Conservation (phyloP, 2,329 filamentous ascomycete species). For the Cladophialophora yegresii region DNA sequence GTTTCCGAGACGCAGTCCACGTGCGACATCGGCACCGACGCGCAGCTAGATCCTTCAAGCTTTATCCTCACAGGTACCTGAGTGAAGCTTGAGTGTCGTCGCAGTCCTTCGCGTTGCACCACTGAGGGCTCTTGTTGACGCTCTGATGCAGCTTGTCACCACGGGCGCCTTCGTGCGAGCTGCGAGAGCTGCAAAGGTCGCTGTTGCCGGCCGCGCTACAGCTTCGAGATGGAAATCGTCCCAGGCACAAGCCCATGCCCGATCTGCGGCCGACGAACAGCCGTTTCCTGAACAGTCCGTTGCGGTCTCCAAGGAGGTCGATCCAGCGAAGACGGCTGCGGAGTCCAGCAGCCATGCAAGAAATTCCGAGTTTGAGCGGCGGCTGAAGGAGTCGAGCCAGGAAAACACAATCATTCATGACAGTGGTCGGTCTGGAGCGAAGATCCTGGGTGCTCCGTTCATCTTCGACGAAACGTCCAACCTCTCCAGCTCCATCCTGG, state of each 20-base stretch:
- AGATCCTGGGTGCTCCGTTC: constrained; percentile 31
- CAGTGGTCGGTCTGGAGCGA: constrained; percentile 24
- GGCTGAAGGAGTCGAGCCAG: constrained; percentile 20
- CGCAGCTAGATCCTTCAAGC: background rate
- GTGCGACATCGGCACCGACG: background rate
- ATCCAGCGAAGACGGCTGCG: constrained; percentile 30
- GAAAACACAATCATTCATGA: constrained; percentile 28
- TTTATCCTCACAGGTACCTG: background rate
- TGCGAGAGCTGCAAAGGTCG: constrained; percentile 19
- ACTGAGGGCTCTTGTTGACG: background rate
- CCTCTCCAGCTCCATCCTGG: constrained; percentile 71
- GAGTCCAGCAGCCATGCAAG: constrained; percentile 13
- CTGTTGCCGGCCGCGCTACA: background rate
- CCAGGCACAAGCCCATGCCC: constrained; percentile 16
- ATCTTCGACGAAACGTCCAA: constrained; percentile 78
- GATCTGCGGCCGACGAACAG: constrained; percentile 8
- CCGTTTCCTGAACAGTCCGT: constrained; percentile 33
- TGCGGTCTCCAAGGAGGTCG: constrained; percentile 25
- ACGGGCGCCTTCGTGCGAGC: constrained; percentile 34
- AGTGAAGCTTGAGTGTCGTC: constrained; percentile 2
- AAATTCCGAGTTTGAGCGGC: constrained; percentile 6
- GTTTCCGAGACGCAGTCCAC: constrained; percentile 6
- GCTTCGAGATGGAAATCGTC: constrained; percentile 29
- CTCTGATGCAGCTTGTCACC: constrained; percentile 32
- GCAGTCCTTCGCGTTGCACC: background rate